phyloP scores from a whole-genome alignment of 148 eudicot species.

The Fagopyrum tataricum region DNA sequence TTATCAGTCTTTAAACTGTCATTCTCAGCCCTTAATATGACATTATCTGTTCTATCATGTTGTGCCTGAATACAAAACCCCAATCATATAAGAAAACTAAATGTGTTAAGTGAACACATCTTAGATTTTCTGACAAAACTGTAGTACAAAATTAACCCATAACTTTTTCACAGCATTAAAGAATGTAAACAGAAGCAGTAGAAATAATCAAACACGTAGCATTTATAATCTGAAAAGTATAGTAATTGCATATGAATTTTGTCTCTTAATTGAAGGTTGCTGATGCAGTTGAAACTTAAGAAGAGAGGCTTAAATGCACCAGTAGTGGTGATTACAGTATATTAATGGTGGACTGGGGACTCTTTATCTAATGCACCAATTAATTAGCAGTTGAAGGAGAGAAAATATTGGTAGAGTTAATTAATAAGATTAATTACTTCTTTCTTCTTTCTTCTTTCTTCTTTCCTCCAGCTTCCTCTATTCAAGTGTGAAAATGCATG shows the following conservation, averaged over 20 bases:
- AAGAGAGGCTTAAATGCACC: neutral
- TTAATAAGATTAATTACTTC: neutral
- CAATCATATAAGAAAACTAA: neutral
- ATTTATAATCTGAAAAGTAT: conserved; percentile 2
- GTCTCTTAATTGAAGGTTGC: neutral
- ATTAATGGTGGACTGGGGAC: conserved; percentile 9
- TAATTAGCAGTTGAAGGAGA: neutral
- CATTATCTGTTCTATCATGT: conserved; percentile 86
- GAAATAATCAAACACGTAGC: neutral
- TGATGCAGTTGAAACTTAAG: neutral
- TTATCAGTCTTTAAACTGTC: conserved; percentile 83
- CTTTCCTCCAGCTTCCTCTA: too few species aligned
- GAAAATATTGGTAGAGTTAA: neutral
- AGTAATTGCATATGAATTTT: conserved; percentile 1
- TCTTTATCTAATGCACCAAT: conserved; percentile 7
- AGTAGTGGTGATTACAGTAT: neutral
- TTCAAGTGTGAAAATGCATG: too few species aligned
- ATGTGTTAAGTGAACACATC: too few species aligned
- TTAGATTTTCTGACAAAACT: neutral
- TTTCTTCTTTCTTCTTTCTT: neutral
- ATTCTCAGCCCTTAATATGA: conserved; percentile 67
- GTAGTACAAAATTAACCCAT: neutral
- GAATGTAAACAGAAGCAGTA: neutral
- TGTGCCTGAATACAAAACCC: conserved; percentile 52
- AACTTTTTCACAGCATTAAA: neutral